phyloP scores from a whole-genome alignment of 2,329 filamentous ascomycete species.

The Paecilomyces variotii region DNA sequence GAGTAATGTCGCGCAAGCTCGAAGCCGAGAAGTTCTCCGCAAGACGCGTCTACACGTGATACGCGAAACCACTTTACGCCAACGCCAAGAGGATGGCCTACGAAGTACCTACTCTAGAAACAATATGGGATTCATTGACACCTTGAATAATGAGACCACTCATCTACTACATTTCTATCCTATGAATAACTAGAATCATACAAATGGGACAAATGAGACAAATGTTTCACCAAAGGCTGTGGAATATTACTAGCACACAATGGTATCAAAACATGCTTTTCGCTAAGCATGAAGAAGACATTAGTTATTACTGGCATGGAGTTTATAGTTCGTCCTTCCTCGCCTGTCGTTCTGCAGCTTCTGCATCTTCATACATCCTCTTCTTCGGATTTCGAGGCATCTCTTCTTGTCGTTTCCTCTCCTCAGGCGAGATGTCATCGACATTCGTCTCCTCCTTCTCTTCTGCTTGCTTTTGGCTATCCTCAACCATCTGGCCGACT shows the following conservation, averaged over 20 bases:
- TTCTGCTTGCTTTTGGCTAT: constrained; percentile 8
- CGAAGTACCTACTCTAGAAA: too few species aligned
- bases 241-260: constrained; percentile 8
- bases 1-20: constrained; percentile 5
- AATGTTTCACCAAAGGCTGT: not conserved
- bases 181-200: too few species aligned
- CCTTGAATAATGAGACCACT: not conserved
- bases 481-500: constrained; percentile 33
- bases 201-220: not conserved
- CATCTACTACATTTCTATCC: not conserved
- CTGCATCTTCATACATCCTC: constrained; percentile 37
- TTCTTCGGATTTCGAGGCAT: constrained; percentile 40
- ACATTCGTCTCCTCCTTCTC: constrained; percentile 19
- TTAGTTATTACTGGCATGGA: not conserved
- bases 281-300: not conserved
- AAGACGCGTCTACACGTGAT: constrained; percentile 28
- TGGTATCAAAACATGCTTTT: constrained; percentile 5
- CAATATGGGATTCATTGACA: not conserved
- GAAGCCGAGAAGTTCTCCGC: not conserved
- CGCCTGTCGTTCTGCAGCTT: constrained; percentile 10
- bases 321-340: constrained; percentile 32
- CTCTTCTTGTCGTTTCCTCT: constrained; percentile 27
- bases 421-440: constrained; percentile 29
- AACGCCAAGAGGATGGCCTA: not conserved
- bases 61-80: constrained; percentile 12